phyloP scores from a whole-genome alignment of 306 rosid species.

The Dryas alaskensis region DNA sequence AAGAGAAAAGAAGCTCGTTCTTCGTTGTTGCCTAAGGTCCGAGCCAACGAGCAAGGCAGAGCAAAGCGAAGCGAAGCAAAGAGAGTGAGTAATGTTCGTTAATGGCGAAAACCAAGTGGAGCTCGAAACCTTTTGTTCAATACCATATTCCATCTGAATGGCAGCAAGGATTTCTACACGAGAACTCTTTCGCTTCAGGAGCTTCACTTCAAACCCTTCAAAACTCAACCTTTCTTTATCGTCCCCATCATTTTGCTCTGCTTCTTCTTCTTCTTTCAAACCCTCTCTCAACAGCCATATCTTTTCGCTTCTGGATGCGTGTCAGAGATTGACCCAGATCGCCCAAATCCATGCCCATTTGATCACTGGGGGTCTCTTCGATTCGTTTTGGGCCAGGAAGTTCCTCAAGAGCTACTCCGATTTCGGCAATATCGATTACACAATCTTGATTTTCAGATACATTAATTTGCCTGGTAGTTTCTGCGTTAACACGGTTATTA shows the following conservation, averaged over 20 bases:
- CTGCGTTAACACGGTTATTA: slow-evolving; percentile 52
- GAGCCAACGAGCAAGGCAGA: background rate
- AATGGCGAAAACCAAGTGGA: slow-evolving; percentile 43
- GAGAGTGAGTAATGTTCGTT: slow-evolving; percentile 35
- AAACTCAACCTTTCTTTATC: slow-evolving; percentile 25
- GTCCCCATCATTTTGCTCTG: slow-evolving; percentile 21
- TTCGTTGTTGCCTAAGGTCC: background rate
- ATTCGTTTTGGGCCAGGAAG: slow-evolving; percentile 58
- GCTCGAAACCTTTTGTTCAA: slow-evolving; percentile 10
- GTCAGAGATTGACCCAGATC: slow-evolving; percentile 35
- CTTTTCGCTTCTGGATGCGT: slow-evolving; percentile 26
- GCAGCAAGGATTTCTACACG: slow-evolving; percentile 60
- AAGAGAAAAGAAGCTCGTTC: background rate
- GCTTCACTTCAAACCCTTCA: slow-evolving; percentile 23
- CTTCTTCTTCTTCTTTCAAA: slow-evolving; percentile 3
- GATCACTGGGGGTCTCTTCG: slow-evolving; percentile 38
- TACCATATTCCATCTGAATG: slow-evolving; percentile 44
- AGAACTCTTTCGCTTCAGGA: slow-evolving; percentile 35
- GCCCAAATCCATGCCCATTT: slow-evolving; percentile 61
- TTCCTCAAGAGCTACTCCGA: slow-evolving; percentile 50
- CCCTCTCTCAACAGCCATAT: slow-evolving; percentile 8
- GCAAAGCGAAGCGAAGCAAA: background rate
- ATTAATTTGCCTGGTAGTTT: slow-evolving; percentile 40
- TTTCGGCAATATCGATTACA: slow-evolving; percentile 42
- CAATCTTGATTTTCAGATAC: slow-evolving; percentile 38